A percentile compares a stretch with the other conserved stretches of the same genome.
These are phyloP conservation scores for Gymnopilus junonius DNA, from an alignment of 768 basidiomycete species.

Conservation along the genomic window DNA sequence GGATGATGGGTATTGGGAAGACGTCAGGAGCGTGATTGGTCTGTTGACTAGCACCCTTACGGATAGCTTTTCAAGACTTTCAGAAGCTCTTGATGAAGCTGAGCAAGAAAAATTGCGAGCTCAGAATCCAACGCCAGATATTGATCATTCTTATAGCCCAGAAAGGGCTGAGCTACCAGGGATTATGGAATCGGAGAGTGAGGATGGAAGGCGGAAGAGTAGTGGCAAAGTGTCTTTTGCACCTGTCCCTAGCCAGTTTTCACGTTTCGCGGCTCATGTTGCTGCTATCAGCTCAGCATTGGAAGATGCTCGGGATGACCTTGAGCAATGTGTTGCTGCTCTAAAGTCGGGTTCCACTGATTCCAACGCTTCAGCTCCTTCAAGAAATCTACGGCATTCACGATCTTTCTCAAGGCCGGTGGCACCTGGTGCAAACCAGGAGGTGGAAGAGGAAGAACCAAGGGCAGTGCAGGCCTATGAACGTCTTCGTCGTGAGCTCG, in stretches of 20 bases:
- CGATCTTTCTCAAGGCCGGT: slow-evolving; percentile 18
- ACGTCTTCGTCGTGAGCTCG: slow-evolving; percentile 73
- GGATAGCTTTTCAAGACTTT: slow-evolving; percentile 65
- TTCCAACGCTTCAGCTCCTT: slow-evolving; percentile 20
- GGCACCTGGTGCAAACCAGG: slow-evolving; percentile 2
- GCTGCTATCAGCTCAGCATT: slow-evolving; percentile 71
- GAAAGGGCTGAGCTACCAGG: slow-evolving; percentile 11
- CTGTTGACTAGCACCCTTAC: slow-evolving; percentile 69
- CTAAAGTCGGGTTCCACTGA: slow-evolving; percentile 47
- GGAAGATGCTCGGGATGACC: slow-evolving; percentile 70
- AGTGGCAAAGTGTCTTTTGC: slow-evolving; percentile 57
- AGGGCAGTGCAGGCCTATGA: slow-evolving; percentile 76
- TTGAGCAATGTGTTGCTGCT: slow-evolving; percentile 64
- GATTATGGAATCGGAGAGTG: slow-evolving; percentile 14
- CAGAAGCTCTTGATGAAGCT: slow-evolving; percentile 63
- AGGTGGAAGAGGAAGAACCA: slow-evolving; percentile 36
- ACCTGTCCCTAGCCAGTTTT: slow-evolving; percentile 70
- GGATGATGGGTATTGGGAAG: slow-evolving; percentile 84
- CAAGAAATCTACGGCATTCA: slow-evolving; percentile 18
- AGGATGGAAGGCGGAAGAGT: slow-evolving; percentile 12
- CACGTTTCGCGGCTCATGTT: slow-evolving; percentile 75
- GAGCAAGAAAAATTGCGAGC: slow-evolving; percentile 59
- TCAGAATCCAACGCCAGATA: slow-evolving; percentile 46
- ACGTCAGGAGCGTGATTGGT: slow-evolving; percentile 75
- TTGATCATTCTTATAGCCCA: neutral